These are phyloP conservation scores for Verticillium nubilum DNA, from an alignment of 2,329 filamentous ascomycete genomes.

Conservation along the genomic window DNA sequence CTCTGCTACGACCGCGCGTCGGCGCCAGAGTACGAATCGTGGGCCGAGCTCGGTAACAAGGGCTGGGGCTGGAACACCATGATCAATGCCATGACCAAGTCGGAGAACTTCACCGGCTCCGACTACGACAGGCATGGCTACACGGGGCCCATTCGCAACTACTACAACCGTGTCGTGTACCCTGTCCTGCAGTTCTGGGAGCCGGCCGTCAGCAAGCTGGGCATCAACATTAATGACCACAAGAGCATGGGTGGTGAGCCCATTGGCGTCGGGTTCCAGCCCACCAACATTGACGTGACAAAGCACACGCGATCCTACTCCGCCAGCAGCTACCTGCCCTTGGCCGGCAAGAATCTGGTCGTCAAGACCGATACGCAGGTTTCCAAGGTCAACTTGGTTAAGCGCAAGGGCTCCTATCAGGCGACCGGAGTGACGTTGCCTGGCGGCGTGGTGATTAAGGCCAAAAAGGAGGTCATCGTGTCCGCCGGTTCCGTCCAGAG, in stretches of 20 bases:
- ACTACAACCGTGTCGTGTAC: conserved; percentile 8
- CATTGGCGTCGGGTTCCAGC: conserved; percentile 18
- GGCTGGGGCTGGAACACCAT: conserved; percentile 15
- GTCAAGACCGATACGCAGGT: conserved; percentile 28
- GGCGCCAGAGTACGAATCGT: conserved; percentile 28
- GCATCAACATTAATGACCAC: conserved; percentile 4
- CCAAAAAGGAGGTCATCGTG: conserved; percentile 7
- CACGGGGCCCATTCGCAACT: conserved; percentile 14
- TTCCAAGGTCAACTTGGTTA: conserved; percentile 17
- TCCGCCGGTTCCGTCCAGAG: conserved; percentile 9
- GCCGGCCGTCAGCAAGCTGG: conserved; percentile 6
- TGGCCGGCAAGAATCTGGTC: conserved; percentile 29
- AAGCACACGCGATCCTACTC: conserved; percentile 22
- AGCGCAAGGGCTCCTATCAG: background rate
- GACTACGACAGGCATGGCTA: conserved; percentile 12
- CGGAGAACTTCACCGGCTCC: conserved; percentile 19
- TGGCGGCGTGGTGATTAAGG: conserved; percentile 1
- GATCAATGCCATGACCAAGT: conserved; percentile 21
- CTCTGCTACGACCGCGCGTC: conserved; percentile 30
- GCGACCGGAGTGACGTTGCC: conserved; percentile 3
- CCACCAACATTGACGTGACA: conserved; percentile 24
- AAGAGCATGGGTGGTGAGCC: conserved; percentile 8
- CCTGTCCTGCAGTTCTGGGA: conserved; percentile 7
- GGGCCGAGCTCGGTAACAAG: conserved; percentile 26
- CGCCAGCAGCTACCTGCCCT: conserved; percentile 25